Evolutionary conservation across 495 filamentous ascomycete species (phyloP).

Genomic region (Terfezia boudieri): DNA sequence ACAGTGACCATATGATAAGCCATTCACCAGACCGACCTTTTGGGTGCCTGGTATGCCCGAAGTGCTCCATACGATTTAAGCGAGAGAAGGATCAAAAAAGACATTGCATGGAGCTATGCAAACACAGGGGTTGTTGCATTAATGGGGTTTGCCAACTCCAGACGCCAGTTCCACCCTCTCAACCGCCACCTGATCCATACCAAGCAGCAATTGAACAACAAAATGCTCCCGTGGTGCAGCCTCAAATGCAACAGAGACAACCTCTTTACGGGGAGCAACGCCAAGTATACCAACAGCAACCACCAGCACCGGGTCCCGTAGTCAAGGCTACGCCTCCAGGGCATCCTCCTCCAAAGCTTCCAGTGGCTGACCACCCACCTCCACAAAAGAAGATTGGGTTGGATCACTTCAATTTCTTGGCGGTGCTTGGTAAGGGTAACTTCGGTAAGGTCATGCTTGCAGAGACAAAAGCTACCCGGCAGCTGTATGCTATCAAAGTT

Average conservation of each 20-base stretch:
- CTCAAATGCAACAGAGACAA: neutral
- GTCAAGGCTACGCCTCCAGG: constrained; percentile 14
- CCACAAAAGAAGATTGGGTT: constrained; percentile 52
- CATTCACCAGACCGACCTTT: too few species aligned
- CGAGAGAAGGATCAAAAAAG: too few species aligned
- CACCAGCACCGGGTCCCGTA: neutral
- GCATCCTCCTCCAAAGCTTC: constrained; percentile 17
- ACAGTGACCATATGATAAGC: too few species aligned
- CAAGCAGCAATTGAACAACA: neutral
- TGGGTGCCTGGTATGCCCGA: too few species aligned
- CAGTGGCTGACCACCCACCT: constrained; percentile 11
- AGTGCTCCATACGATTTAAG: too few species aligned
- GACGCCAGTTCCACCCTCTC: neutral
- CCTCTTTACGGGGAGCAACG: neutral
- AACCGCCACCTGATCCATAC: neutral
- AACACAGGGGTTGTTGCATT: too few species aligned
- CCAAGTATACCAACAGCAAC: constrained; percentile 9
- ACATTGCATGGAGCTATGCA: too few species aligned
- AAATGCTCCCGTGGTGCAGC: neutral
- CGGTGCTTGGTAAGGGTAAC: constrained; percentile 96
- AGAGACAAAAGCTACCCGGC: constrained; percentile 76
- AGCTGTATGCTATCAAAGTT: constrained; percentile 96
- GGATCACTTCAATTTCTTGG: constrained; percentile 98
- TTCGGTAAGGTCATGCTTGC: constrained; percentile 99
- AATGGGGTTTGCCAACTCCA: too few species aligned